phyloP scores from a whole-genome alignment of 192 early-diverging fungal species.

The Chytriomyces confervae region DNA sequence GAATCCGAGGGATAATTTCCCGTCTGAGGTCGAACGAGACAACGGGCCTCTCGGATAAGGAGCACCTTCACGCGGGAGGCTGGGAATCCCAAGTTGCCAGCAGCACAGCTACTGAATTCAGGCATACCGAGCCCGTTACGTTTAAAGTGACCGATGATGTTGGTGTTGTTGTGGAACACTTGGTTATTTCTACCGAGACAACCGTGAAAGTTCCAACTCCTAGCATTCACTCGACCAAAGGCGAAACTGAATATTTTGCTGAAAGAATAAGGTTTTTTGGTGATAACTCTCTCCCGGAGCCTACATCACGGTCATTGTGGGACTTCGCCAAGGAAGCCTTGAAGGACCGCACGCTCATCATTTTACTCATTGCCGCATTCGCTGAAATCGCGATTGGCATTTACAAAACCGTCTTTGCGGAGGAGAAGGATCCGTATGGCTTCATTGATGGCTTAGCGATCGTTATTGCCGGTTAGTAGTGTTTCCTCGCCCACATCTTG shows the following conservation, averaged over 20 bases:
- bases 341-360: conserved; percentile 68
- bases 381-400: conserved; percentile 85
- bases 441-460: conserved; percentile 79
- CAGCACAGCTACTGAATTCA: too few species aligned
- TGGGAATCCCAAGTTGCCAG: too few species aligned
- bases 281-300: conserved; percentile 51
- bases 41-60: conserved; percentile 35
- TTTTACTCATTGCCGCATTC: conserved; percentile 83
- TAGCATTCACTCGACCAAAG: too few species aligned
- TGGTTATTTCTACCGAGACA: too few species aligned
- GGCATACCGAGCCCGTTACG: not conserved
- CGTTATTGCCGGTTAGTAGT: conserved; percentile 61
- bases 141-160: not conserved
- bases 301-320: conserved; percentile 37
- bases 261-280: conserved; percentile 38
- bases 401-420: conserved; percentile 75
- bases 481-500: not conserved
- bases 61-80: not conserved
- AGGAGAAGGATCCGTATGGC: conserved; percentile 66
- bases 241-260: too few species aligned
- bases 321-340: conserved; percentile 53
- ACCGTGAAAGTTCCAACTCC: too few species aligned
- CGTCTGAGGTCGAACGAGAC: conserved; percentile 42
- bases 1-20: conserved; percentile 37
- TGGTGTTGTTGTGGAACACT: not conserved